Conservation (phyloP, 2,329 filamentous ascomycete species). For the Cercospora sp. region DNA sequence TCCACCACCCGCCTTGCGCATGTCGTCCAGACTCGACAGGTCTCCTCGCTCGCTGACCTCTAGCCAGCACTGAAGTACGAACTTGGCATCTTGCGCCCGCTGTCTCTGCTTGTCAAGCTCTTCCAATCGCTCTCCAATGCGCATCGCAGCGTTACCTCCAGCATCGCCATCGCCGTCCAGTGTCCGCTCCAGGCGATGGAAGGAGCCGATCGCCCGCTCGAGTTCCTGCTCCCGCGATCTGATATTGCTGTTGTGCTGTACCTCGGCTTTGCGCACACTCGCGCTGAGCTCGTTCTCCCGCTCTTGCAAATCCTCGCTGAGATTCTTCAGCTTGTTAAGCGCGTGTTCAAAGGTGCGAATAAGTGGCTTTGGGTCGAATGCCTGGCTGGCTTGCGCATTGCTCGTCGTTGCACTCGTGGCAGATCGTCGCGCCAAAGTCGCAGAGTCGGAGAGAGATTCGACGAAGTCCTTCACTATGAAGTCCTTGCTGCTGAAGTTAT, state of each 20-base stretch:
- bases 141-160: slow-evolving; percentile 86
- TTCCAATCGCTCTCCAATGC: slow-evolving; percentile 90
- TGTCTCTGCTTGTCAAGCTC: slow-evolving; percentile 90
- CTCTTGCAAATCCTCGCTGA: slow-evolving; percentile 82
- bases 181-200: slow-evolving; percentile 83
- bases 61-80: slow-evolving; percentile 94
- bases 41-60: slow-evolving; percentile 90
- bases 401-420: slow-evolving; percentile 43
- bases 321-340: slow-evolving; percentile 65
- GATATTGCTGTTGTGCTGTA: slow-evolving; percentile 87
- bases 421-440: slow-evolving; percentile 77
- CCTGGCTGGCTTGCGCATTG: slow-evolving; percentile 37
- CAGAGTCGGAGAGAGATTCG: slow-evolving; percentile 83
- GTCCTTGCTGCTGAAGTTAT: slow-evolving; percentile 69
- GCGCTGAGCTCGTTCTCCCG: slow-evolving; percentile 88
- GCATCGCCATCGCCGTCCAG: slow-evolving; percentile 59
- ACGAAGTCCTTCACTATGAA: slow-evolving; percentile 99
- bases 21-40: slow-evolving; percentile 81
- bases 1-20: slow-evolving; percentile 77
- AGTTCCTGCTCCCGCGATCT: slow-evolving; percentile 85
- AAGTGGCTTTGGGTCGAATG: slow-evolving; percentile 92
- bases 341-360: slow-evolving; percentile 90
- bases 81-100: slow-evolving; percentile 87
- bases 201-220: slow-evolving; percentile 86
- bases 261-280: slow-evolving; percentile 85